phyloP scores from a whole-genome alignment of 1,139 yeast genomes.

The Maudiozyma humilis region DNA sequence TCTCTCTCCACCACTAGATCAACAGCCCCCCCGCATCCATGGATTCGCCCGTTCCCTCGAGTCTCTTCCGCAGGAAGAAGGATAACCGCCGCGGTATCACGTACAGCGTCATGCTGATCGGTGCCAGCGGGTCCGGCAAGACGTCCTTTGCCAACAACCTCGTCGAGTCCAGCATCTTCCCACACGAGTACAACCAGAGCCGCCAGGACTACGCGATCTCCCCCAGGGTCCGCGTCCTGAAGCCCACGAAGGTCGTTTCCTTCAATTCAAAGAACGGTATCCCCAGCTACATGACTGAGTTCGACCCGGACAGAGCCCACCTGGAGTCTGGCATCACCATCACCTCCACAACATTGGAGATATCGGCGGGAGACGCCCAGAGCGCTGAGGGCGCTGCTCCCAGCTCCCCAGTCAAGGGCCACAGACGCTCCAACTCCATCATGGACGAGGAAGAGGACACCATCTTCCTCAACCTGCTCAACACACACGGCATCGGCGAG shows the following conservation, averaged over 20 bases:
- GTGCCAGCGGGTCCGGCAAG: slow-evolving; percentile 73
- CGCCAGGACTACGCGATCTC: slow-evolving; percentile 12
- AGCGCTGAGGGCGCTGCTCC: slow-evolving; percentile 19
- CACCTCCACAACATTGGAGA: slow-evolving; percentile 57
- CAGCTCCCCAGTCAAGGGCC: slow-evolving; percentile 2
- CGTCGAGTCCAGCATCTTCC: slow-evolving; percentile 50
- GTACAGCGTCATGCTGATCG: slow-evolving; percentile 72
- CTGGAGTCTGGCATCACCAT: slow-evolving; percentile 53
- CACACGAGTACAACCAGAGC: slow-evolving; percentile 43
- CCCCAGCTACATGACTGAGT: slow-evolving; percentile 27
- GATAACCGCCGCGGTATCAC: slow-evolving; percentile 80
- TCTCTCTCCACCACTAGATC: no score
- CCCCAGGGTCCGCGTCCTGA: slow-evolving; percentile 28
- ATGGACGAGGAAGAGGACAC: slow-evolving; percentile 46
- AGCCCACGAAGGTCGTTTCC: slow-evolving; percentile 32
- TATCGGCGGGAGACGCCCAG: slow-evolving; percentile 20
- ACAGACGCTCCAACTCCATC: background rate
- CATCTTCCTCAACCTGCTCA: slow-evolving; percentile 53
- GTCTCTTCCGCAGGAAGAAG: slow-evolving; percentile 39
- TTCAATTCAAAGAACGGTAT: slow-evolving; percentile 31
- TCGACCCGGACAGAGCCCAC: slow-evolving; percentile 35
- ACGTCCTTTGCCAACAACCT: slow-evolving; percentile 75
- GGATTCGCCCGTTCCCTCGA: slow-evolving; percentile 18
- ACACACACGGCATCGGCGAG: slow-evolving; percentile 76
- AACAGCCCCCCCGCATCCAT: no score